These are phyloP conservation scores for Eimeria praecox DNA, from an alignment of 169 alveolate species.

Conservation along the genomic window DNA sequence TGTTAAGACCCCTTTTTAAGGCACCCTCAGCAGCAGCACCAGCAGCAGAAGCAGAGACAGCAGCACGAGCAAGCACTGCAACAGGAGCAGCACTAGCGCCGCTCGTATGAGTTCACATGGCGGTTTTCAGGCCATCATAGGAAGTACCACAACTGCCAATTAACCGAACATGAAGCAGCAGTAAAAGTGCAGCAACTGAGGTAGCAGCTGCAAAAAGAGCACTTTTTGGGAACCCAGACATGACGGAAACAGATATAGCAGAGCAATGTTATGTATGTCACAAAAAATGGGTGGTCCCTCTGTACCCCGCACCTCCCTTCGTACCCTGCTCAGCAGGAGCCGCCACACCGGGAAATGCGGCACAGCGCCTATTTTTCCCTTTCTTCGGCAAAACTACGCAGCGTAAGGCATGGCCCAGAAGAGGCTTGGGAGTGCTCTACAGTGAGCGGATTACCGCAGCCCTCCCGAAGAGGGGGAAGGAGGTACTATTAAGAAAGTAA, in stretches of 20 bases:
- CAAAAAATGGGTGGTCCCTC: no score
- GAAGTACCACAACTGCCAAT: neutral
- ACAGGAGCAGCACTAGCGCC: neutral
- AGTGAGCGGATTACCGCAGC: neutral
- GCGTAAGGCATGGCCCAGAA: conserved; percentile 34
- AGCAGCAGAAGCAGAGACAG: neutral
- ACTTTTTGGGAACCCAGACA: neutral
- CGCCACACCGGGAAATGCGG: neutral
- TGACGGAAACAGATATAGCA: neutral
- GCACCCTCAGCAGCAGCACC: conserved; percentile 8
- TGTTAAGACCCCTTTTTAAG: neutral
- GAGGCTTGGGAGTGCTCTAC: conserved; percentile 8
- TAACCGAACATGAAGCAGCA: neutral
- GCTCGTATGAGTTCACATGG: neutral
- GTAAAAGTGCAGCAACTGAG: neutral
- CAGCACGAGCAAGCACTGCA: neutral
- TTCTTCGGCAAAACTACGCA: conserved; percentile 5
- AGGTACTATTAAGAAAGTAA: neutral
- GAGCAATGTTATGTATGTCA: neutral
- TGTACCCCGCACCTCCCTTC: neutral
- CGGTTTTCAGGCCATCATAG: neutral
- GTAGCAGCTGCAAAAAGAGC: neutral
- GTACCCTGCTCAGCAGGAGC: neutral
- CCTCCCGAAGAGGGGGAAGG: neutral
- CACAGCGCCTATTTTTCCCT: neutral